phyloP scores from a whole-genome alignment of 352 stramenopile genomes.

The Elongisporangium prolatum region DNA sequence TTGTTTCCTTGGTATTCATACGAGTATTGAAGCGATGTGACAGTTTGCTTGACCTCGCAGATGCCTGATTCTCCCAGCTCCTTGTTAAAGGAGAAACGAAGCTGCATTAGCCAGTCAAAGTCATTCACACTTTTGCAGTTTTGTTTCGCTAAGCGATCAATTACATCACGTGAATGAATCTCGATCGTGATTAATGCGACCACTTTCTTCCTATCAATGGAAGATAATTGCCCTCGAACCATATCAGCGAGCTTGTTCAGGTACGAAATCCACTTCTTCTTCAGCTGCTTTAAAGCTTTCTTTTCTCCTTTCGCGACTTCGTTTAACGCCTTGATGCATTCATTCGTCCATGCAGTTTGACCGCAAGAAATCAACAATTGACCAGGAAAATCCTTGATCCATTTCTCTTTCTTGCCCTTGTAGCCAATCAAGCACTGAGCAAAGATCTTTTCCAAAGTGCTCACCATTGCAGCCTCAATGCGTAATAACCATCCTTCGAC shows the following conservation, averaged over 20 bases:
- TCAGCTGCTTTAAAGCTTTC: conserved; percentile 87
- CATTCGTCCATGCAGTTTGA: conserved; percentile 90
- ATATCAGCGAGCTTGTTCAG: conserved; percentile 93
- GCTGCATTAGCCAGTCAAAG: conserved; percentile 90
- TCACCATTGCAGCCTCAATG: conserved; percentile 83
- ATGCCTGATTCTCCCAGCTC: conserved; percentile 75
- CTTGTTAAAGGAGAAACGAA: conserved; percentile 87
- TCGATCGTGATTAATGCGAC: conserved; percentile 97
- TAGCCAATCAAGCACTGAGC: conserved; percentile 81
- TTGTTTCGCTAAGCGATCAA: conserved; percentile 92
- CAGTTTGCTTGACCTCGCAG: conserved; percentile 85
- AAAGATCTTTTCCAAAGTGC: conserved; percentile 82
- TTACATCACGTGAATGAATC: conserved; percentile 95
- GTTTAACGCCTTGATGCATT: conserved; percentile 92
- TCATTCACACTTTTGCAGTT: conserved; percentile 90
- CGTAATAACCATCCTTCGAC: conserved; percentile 89
- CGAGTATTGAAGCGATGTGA: conserved; percentile 81
- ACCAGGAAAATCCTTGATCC: conserved; percentile 92
- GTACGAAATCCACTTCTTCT: conserved; percentile 94
- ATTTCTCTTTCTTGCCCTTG: conserved; percentile 94
- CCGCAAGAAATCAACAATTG: conserved; percentile 92
- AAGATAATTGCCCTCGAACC: conserved; percentile 85
- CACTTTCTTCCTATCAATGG: conserved; percentile 93
- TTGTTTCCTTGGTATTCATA: conserved; percentile 89
- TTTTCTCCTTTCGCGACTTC: conserved; percentile 90